phyloP scores from a whole-genome alignment of 768 basidiomycete genomes.

The Cyclocybe cylindracea region DNA sequence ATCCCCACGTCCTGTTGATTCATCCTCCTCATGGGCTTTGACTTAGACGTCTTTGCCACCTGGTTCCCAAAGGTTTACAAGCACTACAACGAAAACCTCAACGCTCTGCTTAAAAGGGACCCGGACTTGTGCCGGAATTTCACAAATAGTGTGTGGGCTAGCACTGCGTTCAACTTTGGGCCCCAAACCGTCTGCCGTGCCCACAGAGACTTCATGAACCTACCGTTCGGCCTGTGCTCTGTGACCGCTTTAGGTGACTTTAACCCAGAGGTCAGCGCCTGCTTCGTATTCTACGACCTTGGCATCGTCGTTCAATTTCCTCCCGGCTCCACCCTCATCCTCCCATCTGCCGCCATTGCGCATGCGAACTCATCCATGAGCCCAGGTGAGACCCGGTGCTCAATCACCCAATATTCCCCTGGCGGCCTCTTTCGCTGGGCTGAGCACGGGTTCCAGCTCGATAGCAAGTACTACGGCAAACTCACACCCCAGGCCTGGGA shows the following conservation, averaged over 20 bases:
- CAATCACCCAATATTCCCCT: neutral
- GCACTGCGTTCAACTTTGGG: conserved; percentile 30
- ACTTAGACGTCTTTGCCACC: conserved; percentile 2
- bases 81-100: neutral
- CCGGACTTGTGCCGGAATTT: conserved; percentile 2
- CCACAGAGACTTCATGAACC: conserved; percentile 27
- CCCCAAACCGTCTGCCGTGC: conserved; percentile 7
- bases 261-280: conserved; percentile 19
- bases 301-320: conserved; percentile 23
- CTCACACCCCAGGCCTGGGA: neutral
- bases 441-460: neutral
- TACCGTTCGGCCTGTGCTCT: conserved; percentile 25
- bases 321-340: neutral
- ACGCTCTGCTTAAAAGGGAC: neutral
- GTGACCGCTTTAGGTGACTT: conserved; percentile 26
- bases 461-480: neutral
- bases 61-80: conserved; percentile 3
- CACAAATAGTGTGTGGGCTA: conserved; percentile 20
- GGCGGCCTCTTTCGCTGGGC: neutral
- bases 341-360: neutral
- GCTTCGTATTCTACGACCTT: conserved; percentile 24
- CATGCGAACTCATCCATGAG: neutral
- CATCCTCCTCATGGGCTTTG: neutral
- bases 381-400: neutral
- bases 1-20: neutral